A percentile compares a stretch with the other conserved stretches of the same genome.
These are phyloP conservation scores for Oryza meyeriana DNA, from an alignment of 176 grass and related monocot genomes.

Conservation along the genomic window DNA sequence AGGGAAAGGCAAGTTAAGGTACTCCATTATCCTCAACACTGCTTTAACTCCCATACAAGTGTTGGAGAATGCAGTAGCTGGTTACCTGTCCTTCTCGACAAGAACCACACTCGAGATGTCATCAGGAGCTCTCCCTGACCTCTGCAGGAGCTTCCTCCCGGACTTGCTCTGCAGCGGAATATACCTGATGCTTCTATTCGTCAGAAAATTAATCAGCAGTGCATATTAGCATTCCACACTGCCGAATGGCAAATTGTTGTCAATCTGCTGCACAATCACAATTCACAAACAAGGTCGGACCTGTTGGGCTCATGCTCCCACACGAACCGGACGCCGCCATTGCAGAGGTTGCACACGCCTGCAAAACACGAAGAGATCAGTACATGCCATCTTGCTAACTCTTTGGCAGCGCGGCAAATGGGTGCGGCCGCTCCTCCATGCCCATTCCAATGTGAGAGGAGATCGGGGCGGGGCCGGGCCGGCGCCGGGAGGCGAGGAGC, in stretches of 20 bases:
- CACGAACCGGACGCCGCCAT: constrained; percentile 80
- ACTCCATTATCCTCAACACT: constrained; percentile 89
- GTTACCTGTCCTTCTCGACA: constrained; percentile 78
- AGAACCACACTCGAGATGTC: constrained; percentile 98
- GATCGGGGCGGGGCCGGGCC: too few species aligned
- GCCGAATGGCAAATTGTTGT: background rate
- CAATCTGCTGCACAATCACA: background rate
- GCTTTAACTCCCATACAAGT: constrained; percentile 17
- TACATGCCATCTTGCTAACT: background rate
- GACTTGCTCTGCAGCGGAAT: constrained; percentile 70
- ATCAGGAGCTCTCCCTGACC: constrained; percentile 65
- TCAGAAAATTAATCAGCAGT: background rate
- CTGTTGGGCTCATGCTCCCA: constrained; percentile 64
- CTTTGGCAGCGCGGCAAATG: too few species aligned
- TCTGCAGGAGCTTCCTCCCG: constrained; percentile 73
- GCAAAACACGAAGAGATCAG: background rate
- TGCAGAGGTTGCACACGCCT: constrained; percentile 94
- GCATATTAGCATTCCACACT: background rate
- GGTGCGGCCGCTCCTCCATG: too few species aligned
- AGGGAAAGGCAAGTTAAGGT: constrained; percentile 78
- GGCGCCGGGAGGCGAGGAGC: too few species aligned
- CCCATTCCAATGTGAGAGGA: too few species aligned
- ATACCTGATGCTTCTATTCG: constrained; percentile 64
- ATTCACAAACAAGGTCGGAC: constrained; percentile 6
- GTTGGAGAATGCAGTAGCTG: background rate